Evolutionary conservation across 2,329 filamentous ascomycete species (phyloP).

Genomic region (Cladosporium sphaerospermum): DNA sequence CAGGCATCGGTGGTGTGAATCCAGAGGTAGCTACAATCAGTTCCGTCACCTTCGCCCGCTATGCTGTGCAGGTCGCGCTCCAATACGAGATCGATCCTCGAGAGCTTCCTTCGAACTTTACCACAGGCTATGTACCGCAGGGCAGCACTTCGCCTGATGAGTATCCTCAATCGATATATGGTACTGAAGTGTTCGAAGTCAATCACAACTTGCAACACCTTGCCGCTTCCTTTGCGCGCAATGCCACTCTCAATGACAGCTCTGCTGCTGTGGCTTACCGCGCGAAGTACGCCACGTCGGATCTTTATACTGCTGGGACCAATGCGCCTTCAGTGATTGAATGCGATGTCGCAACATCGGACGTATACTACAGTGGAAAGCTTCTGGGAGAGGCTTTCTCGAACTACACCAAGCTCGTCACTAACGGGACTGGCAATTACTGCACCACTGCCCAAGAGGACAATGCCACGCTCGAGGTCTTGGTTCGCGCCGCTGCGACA

Average conservation of each 20-base stretch:
- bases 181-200: slow-evolving; percentile 39
- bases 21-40: slow-evolving; percentile 61
- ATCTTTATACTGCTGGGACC: slow-evolving; percentile 38
- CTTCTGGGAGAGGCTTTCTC: slow-evolving; percentile 59
- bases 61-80: slow-evolving; percentile 65
- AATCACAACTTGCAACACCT: slow-evolving; percentile 34
- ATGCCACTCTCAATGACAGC: slow-evolving; percentile 33
- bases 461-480: slow-evolving; percentile 60
- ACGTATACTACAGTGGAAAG: slow-evolving; percentile 64
- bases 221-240: slow-evolving; percentile 30
- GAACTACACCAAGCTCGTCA: slow-evolving; percentile 57
- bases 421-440: slow-evolving; percentile 61
- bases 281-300: slow-evolving; percentile 27
- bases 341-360: slow-evolving; percentile 64
- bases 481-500: slow-evolving; percentile 53
- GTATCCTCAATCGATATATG: slow-evolving; percentile 35
- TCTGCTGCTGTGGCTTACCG: slow-evolving; percentile 32
- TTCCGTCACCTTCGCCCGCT: slow-evolving; percentile 61
- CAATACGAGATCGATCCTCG: slow-evolving; percentile 70
- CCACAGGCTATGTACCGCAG: slow-evolving; percentile 63
- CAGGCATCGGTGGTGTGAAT: slow-evolving; percentile 69
- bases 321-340: slow-evolving; percentile 51
- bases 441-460: slow-evolving; percentile 70
- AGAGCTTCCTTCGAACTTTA: slow-evolving; percentile 59
- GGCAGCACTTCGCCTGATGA: slow-evolving; percentile 49